A percentile compares a stretch with the other conserved stretches of the same genome.
Evolutionary conservation across 495 filamentous ascomycete species (phyloP).

Genomic region (Neurospora pannonica): DNA sequence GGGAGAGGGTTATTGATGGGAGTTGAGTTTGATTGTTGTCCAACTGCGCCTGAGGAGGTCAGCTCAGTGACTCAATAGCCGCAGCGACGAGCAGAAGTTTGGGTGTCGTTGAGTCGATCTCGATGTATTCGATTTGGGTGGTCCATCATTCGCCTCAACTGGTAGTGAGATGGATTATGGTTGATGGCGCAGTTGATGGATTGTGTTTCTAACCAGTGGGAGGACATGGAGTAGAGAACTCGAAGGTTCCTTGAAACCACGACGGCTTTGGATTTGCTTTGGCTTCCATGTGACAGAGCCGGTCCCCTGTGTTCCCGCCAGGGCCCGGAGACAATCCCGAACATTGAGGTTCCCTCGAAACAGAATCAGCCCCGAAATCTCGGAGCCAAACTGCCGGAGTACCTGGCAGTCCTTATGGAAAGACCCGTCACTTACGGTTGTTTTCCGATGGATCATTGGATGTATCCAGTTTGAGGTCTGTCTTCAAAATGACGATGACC

Average conservation of each 20-base stretch:
- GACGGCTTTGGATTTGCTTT: neutral
- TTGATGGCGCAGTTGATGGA: neutral
- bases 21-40: neutral
- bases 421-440: neutral
- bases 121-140: neutral
- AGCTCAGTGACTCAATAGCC: neutral
- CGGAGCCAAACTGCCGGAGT: neutral
- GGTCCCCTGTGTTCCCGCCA: neutral
- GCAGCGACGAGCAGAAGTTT: neutral
- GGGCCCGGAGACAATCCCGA: neutral
- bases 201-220: neutral
- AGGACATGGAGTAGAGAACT: neutral
- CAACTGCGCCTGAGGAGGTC: neutral
- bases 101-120: neutral
- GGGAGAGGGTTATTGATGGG: neutral
- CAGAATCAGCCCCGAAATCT: neutral
- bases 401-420: neutral
- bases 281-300: neutral
- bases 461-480: neutral
- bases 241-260: neutral
- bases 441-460: neutral
- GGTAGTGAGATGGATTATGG: neutral
- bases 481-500: neutral
- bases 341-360: neutral
- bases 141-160: neutral